Evolutionary conservation across 192 early-diverging fungal genomes (phyloP), one percentile per base, ranked within the genome.

Genomic region (Diversispora epigaea): DNA sequence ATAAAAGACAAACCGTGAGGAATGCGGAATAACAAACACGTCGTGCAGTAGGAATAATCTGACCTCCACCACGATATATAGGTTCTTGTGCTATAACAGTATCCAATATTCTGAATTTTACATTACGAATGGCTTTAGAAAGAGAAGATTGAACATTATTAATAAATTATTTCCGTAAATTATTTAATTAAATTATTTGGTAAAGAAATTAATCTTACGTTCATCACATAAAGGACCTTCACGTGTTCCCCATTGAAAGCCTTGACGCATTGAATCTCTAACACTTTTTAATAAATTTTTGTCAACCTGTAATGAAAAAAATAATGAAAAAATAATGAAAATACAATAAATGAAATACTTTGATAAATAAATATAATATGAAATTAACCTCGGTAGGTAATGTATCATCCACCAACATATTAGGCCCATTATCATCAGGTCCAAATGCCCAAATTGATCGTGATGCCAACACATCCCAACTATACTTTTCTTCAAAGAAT

Each of bases 361-460:
- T n/a, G n/a, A n/a, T n/a, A n/a, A n/a, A n/a, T n/a, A n/a, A n/a
- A n/a, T n/a, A n/a, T n/a, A n/a, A n/a, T n/a, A n/a, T 32, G 25
- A 32, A 32, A 32, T 32, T 32, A 32, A 60, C 57, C 75, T 98
- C 98, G 12, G 87, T 83, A 0, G 95, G 93, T 54, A 98, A 83
- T n/a, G 98, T 97, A 77, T 99, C 98, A 79, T 99, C 97, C 17
- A 95, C 79, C 8, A 99, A 85, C 17, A 98, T 85, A 75, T 99
- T 99, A 39, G 96, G 94, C 11, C 96, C 96, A 73, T 87, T 84
- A 52, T 92, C 91, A 45, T 93, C 91, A 0, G 98, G 98, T 12
- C 98, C 98, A 88, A 99, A 98, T 39, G 96, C 98, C 98, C 98
- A 99, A 56, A 99, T 91, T 50, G 94, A 95, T 57, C 96, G 89